phyloP scores from a whole-genome alignment of 257 asterid genomes.

The Striga asiatica region DNA sequence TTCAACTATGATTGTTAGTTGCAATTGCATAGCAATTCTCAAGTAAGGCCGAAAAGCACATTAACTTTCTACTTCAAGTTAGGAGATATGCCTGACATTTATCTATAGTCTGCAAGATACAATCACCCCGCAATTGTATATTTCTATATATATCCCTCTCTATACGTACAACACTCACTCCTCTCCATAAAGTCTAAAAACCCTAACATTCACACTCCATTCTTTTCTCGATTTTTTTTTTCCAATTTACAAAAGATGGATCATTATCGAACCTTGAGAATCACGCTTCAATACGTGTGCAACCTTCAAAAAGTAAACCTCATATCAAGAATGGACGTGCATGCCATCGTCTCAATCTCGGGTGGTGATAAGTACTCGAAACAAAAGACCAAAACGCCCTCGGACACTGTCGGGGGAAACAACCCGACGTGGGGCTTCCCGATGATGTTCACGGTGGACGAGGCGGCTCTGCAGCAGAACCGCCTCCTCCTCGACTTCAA shows the following conservation, averaged over 20 bases:
- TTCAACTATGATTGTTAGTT: no score
- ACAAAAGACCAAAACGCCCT: slow-evolving; percentile 41
- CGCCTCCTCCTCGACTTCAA: slow-evolving; percentile 42
- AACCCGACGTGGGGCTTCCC: slow-evolving; percentile 62
- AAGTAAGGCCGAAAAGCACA: no score
- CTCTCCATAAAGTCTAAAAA: no score
- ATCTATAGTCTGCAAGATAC: no score
- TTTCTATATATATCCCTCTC: no score
- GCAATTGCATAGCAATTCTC: no score
- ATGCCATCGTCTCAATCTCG: slow-evolving; percentile 47
- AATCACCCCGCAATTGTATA: no score
- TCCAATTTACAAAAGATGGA: slow-evolving; percentile 50
- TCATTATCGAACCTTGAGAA: slow-evolving; percentile 28
- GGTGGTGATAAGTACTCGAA: slow-evolving; percentile 29
- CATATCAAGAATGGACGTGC: slow-evolving; percentile 49
- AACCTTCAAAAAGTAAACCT: slow-evolving; percentile 52
- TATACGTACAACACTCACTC: no score
- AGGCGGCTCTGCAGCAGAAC: slow-evolving; percentile 42
- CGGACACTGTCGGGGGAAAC: slow-evolving; percentile 33
- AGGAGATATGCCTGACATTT: no score
- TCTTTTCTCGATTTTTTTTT: no score
- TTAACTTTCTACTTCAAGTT: no score
- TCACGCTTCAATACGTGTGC: slow-evolving; percentile 42
- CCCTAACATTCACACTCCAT: no score
- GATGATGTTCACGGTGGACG: slow-evolving; percentile 54